These are phyloP conservation scores for Polygonum aviculare DNA, from an alignment of 148 eudicot genomes.

Conservation along the genomic window DNA sequence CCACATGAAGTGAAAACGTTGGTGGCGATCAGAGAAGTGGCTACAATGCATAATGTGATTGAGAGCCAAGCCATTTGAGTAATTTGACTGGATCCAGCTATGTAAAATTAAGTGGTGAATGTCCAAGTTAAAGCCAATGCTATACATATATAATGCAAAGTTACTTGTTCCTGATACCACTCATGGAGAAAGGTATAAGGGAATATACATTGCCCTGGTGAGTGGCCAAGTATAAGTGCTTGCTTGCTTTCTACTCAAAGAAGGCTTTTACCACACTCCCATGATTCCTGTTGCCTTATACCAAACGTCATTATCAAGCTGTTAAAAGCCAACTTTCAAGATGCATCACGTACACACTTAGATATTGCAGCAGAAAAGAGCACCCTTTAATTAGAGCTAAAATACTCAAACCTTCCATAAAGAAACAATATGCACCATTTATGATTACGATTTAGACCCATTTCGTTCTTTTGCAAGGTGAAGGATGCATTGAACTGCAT, in stretches of 20 bases:
- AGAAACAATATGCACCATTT: no score
- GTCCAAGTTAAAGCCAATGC: background rate
- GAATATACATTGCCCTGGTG: slow-evolving; percentile 3
- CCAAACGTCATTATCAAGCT: background rate
- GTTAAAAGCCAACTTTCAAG: background rate
- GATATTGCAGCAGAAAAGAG: background rate
- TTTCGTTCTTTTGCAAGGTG: no score
- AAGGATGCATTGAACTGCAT: no score
- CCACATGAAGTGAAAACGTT: slow-evolving; percentile 7
- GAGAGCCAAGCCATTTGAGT: background rate
- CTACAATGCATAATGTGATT: background rate
- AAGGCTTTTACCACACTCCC: background rate
- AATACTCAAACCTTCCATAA: no score
- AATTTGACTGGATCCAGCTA: background rate
- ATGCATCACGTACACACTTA: background rate
- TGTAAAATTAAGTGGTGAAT: background rate
- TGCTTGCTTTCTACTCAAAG: slow-evolving; percentile 2
- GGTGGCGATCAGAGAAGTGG: slow-evolving; percentile 4
- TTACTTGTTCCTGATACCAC: background rate
- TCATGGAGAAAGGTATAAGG: background rate
- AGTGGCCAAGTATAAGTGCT: background rate
- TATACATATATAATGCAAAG: background rate
- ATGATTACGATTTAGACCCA: no score
- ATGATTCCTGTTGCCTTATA: background rate
- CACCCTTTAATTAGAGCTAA: background rate